Evolutionary conservation across 192 early-diverging fungal genomes (phyloP).

Genomic region (Coemansia sp.): DNA sequence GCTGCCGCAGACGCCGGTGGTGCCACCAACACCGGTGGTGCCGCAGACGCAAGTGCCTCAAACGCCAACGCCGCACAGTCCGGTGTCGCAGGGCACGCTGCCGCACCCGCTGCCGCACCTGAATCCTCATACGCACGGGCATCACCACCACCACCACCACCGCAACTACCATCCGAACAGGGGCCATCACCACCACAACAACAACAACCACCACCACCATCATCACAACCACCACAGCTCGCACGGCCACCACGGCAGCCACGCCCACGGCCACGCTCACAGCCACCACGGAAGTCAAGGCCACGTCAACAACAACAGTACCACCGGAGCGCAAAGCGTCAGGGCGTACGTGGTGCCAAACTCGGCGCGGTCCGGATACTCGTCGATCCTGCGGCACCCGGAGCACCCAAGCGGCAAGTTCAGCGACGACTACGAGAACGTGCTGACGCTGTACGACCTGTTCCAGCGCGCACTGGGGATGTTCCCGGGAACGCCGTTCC

Average conservation of each 20-base stretch:
- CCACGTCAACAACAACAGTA: background rate
- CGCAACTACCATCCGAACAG: slow-evolving; percentile 6
- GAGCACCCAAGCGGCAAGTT: slow-evolving; percentile 17
- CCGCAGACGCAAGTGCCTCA: too few relatives aligned
- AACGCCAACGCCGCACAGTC: too few relatives aligned
- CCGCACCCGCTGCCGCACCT: slow-evolving; percentile 9
- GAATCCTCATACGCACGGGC: slow-evolving; percentile 5
- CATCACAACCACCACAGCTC: background rate
- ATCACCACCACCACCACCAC: slow-evolving; percentile 30
- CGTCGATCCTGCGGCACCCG: slow-evolving; percentile 32
- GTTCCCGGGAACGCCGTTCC: slow-evolving; percentile 59
- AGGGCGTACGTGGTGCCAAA: slow-evolving; percentile 24
- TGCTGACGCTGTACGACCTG: slow-evolving; percentile 35
- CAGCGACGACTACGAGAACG: slow-evolving; percentile 21
- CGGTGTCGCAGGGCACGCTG: background rate
- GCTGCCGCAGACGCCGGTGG: too few relatives aligned
- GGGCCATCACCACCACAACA: slow-evolving; percentile 4
- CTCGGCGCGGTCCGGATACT: slow-evolving; percentile 34
- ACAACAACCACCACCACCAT: slow-evolving; percentile 15
- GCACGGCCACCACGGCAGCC: slow-evolving; percentile 5
- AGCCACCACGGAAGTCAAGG: background rate
- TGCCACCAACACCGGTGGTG: too few relatives aligned
- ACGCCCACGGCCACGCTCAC: background rate
- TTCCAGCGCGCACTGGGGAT: slow-evolving; percentile 50
- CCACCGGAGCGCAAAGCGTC: background rate